Evolutionary conservation across 495 filamentous ascomycete species (phyloP).

Genomic region (Clavariopsis aquatica): DNA sequence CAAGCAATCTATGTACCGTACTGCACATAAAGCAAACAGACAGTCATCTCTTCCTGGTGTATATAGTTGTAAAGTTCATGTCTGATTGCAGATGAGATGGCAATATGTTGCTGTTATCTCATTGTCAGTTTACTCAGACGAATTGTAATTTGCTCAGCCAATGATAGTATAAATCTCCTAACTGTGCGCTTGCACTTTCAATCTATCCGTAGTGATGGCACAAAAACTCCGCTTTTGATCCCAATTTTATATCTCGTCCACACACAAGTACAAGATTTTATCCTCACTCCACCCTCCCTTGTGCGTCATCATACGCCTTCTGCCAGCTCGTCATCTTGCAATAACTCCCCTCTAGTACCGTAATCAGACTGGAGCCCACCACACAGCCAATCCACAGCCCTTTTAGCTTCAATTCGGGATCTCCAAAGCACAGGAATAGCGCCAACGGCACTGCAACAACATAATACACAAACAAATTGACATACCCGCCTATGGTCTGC

Average conservation of each 20-base stretch:
- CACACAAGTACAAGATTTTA: background rate
- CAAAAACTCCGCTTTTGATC: background rate
- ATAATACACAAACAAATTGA: slow-evolving; percentile 26
- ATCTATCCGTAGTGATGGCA: no score
- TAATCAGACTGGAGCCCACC: slow-evolving; percentile 14
- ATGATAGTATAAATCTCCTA: no score
- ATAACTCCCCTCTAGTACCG: slow-evolving; percentile 18
- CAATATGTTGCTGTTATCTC: no score
- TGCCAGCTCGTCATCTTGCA: slow-evolving; percentile 16
- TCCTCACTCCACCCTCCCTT: slow-evolving; percentile 8
- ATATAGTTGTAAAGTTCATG: no score
- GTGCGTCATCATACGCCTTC: slow-evolving; percentile 16
- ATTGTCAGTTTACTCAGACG: no score
- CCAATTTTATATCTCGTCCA: background rate
- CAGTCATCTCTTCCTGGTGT: no score
- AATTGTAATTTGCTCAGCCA: no score
- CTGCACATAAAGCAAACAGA: no score
- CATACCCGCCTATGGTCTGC: slow-evolving; percentile 28
- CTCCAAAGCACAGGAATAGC: slow-evolving; percentile 23
- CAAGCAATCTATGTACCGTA: no score
- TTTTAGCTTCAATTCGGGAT: slow-evolving; percentile 12
- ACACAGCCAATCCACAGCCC: slow-evolving; percentile 27
- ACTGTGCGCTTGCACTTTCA: no score
- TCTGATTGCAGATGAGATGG: no score
- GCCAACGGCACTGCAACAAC: slow-evolving; percentile 20